Percentiles rank a stretch among this genome's conserved stretches.
phyloP scores from a whole-genome alignment of 2,329 filamentous ascomycete species.

The Cladophialophora exuberans region DNA sequence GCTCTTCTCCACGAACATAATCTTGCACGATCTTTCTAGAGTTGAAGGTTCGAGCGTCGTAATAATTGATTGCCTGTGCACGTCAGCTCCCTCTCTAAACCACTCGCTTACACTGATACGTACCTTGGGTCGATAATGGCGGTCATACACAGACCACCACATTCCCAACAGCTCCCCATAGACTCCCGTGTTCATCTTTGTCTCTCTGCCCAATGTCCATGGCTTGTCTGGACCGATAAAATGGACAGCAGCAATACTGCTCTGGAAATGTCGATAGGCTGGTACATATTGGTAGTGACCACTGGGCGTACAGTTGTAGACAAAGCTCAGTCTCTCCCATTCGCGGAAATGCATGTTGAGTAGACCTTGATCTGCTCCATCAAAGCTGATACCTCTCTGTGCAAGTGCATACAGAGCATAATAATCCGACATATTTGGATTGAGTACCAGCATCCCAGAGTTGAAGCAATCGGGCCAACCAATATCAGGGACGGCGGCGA shows the following conservation, averaged over 20 bases:
- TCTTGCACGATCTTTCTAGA: constrained; percentile 41
- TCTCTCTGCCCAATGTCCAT: constrained; percentile 70
- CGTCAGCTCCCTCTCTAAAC: background rate
- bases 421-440: constrained; percentile 84
- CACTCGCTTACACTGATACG: background rate
- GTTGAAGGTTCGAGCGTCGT: constrained; percentile 19
- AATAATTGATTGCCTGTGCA: constrained; percentile 17
- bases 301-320: constrained; percentile 95
- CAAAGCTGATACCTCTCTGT: constrained; percentile 85
- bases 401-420: constrained; percentile 83
- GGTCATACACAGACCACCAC: constrained; percentile 96
- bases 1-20: constrained; percentile 50
- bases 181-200: constrained; percentile 59
- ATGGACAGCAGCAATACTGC: constrained; percentile 85
- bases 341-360: constrained; percentile 91
- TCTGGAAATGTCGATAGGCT: constrained; percentile 90
- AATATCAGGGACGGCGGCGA: constrained; percentile 84
- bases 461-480: constrained; percentile 99
- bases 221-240: constrained; percentile 94
- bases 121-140: constrained; percentile 64
- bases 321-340: constrained; percentile 88
- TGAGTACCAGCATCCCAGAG: constrained; percentile 92
- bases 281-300: constrained; percentile 97
- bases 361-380: constrained; percentile 93
- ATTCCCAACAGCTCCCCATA: constrained; percentile 82